phyloP scores from a whole-genome alignment of 805 yeast species.

The Lipomyces sp. region DNA sequence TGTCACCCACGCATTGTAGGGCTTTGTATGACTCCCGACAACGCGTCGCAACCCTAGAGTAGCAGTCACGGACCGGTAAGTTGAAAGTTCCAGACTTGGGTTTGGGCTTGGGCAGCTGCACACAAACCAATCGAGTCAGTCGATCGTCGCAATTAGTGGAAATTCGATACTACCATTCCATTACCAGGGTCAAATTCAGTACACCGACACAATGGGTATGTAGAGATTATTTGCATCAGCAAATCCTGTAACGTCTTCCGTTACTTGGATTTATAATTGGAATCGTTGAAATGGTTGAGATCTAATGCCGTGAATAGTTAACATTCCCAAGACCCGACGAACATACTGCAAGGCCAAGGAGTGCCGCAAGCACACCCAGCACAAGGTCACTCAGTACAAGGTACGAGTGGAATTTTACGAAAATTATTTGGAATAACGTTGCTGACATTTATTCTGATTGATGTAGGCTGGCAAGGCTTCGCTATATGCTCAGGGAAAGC shows the following conservation, averaged over 20 bases:
- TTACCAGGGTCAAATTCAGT: background rate
- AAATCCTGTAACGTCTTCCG: background rate
- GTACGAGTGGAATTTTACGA: constrained; percentile 22
- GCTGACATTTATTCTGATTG: background rate
- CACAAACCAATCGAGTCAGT: background rate
- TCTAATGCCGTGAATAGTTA: constrained; percentile 60
- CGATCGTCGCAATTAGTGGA: background rate
- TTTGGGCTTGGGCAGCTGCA: background rate
- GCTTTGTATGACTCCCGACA: background rate
- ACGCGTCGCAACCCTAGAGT: background rate
- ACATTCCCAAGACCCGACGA: constrained; percentile 99
- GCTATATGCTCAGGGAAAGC: constrained; percentile 99
- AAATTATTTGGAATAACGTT: background rate
- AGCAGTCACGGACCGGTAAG: background rate
- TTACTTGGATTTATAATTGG: background rate
- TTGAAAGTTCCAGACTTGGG: background rate
- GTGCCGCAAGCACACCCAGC: constrained; percentile 99
- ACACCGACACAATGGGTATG: constrained; percentile 2
- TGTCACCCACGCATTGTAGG: background rate
- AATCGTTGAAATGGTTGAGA: background rate
- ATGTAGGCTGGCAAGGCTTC: constrained; percentile 95
- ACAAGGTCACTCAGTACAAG: constrained; percentile 99
- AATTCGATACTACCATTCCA: background rate
- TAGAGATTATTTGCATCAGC: background rate
- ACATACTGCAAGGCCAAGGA: constrained; percentile 99